Percentiles rank a stretch among this genome's conserved stretches.
Evolutionary conservation across 768 basidiomycete genomes (phyloP).

Genomic region (Erythrobasidium yunnanense): DNA sequence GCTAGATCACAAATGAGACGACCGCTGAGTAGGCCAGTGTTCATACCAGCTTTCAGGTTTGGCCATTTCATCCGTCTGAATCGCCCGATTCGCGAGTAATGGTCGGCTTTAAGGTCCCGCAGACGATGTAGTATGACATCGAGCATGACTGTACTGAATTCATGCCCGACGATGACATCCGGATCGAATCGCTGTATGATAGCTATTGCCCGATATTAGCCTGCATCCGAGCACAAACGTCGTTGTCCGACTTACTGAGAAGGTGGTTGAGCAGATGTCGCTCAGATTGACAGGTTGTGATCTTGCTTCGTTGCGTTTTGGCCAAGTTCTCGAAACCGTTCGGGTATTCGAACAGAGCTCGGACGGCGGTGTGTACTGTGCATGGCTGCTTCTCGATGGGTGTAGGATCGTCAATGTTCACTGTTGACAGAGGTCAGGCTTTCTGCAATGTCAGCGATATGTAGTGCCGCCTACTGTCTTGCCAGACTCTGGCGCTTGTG

Average conservation of each 20-base stretch:
- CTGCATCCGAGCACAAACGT: conserved; percentile 5
- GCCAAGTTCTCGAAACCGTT: conserved; percentile 57
- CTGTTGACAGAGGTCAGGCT: conserved; percentile 43
- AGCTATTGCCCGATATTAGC: conserved; percentile 43
- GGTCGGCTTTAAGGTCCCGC: conserved; percentile 76
- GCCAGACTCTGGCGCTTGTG: conserved; percentile 72
- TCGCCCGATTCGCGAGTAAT: conserved; percentile 87
- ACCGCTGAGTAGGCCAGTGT: conserved; percentile 70
- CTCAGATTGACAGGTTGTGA: conserved; percentile 68
- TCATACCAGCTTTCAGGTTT: conserved; percentile 64
- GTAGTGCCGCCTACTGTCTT: conserved; percentile 46
- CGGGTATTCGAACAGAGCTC: conserved; percentile 76
- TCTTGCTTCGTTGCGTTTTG: conserved; percentile 51
- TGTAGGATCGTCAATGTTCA: conserved; percentile 77
- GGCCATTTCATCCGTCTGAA: conserved; percentile 79
- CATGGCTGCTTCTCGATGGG: conserved; percentile 78
- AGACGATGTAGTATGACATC: conserved; percentile 85
- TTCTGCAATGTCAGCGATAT: background rate
- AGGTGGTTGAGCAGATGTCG: conserved; percentile 71
- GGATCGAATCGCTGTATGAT: conserved; percentile 77
- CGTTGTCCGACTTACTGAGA: conserved; percentile 49
- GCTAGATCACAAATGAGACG: conserved; percentile 82
- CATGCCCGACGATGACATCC: conserved; percentile 87
- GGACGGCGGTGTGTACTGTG: conserved; percentile 72
- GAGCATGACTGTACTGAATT: conserved; percentile 77